These are phyloP conservation scores for Globisporangium recalcitrans DNA, from an alignment of 352 stramenopile species.

Conservation along the genomic window DNA sequence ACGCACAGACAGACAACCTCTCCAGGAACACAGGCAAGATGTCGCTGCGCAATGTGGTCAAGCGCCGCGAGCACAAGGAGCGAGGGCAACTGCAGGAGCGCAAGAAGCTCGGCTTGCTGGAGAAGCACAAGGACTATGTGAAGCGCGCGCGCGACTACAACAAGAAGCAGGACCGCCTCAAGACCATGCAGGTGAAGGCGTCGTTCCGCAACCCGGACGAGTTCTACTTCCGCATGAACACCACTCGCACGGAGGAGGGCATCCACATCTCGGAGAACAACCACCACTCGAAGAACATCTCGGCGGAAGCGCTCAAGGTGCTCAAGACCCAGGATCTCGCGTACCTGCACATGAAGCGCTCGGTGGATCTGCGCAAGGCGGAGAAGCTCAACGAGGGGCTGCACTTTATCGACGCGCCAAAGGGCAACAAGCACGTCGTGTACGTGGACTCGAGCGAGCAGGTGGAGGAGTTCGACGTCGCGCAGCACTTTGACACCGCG, in stretches of 20 bases:
- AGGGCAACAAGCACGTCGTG: slow-evolving; percentile 90
- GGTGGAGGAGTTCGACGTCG: slow-evolving; percentile 84
- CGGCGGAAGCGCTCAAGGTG: slow-evolving; percentile 74
- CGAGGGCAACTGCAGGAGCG: slow-evolving; percentile 90
- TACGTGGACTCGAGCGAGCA: slow-evolving; percentile 89
- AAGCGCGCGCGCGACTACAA: slow-evolving; percentile 95
- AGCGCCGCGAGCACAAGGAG: slow-evolving; percentile 98
- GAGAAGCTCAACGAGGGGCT: slow-evolving; percentile 71
- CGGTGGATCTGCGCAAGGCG: slow-evolving; percentile 70
- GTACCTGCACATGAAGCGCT: slow-evolving; percentile 90
- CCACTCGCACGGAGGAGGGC: slow-evolving; percentile 64
- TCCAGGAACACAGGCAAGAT: slow-evolving; percentile 20
- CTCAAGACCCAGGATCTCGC: slow-evolving; percentile 97
- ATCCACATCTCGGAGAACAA: slow-evolving; percentile 79
- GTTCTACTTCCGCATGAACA: slow-evolving; percentile 98
- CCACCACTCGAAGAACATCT: slow-evolving; percentile 51
- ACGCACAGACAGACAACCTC: background rate
- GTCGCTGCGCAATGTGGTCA: slow-evolving; percentile 97
- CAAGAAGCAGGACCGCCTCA: slow-evolving; percentile 90
- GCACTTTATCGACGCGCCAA: slow-evolving; percentile 74
- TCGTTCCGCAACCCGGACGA: slow-evolving; percentile 98
- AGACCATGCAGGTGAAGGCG: slow-evolving; percentile 88
- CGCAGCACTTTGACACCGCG: slow-evolving; percentile 89
- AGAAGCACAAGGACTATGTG: slow-evolving; percentile 99
- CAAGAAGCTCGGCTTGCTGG: slow-evolving; percentile 92